These are phyloP conservation scores for Beauveria medogensis DNA, from an alignment of 2,329 filamentous ascomycete genomes.

Conservation along the genomic window DNA sequence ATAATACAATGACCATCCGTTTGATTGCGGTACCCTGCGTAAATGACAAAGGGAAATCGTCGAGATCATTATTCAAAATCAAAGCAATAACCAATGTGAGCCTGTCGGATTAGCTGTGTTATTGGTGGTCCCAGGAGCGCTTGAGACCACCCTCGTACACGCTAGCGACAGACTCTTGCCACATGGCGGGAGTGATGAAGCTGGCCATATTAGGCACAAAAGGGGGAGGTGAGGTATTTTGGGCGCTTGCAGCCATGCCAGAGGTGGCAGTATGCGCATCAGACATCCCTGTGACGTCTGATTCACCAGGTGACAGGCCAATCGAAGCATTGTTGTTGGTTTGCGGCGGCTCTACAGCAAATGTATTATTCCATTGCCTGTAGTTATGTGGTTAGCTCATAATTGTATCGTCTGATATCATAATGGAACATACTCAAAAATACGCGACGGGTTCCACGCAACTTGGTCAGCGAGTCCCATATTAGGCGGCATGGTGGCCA, in stretches of 20 bases:
- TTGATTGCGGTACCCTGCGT: background rate
- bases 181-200: slow-evolving; percentile 65
- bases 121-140: slow-evolving; percentile 45
- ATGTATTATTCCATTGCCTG: slow-evolving; percentile 93
- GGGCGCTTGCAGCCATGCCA: slow-evolving; percentile 38
- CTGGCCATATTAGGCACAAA: slow-evolving; percentile 40
- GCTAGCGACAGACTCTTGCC: slow-evolving; percentile 63
- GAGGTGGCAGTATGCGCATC: slow-evolving; percentile 36
- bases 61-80: background rate
- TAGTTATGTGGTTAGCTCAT: background rate
- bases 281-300: slow-evolving; percentile 46
- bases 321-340: slow-evolving; percentile 39
- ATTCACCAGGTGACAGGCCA: slow-evolving; percentile 43
- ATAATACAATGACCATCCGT: background rate
- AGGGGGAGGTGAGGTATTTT: slow-evolving; percentile 37
- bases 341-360: slow-evolving; percentile 52
- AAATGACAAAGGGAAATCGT: background rate
- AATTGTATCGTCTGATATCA: background rate
- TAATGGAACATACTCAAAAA: slow-evolving; percentile 64
- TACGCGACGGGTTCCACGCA: slow-evolving; percentile 76
- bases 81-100: background rate
- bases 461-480: slow-evolving; percentile 56
- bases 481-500: slow-evolving; percentile 41
- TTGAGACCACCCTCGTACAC: slow-evolving; percentile 60
- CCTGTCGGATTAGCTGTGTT: slow-evolving; percentile 14